Evolutionary conservation across 176 grass and related monocot species (phyloP), one percentile per base, ranked within the genome.

Genomic region (Hsuehochloa calcarea): DNA sequence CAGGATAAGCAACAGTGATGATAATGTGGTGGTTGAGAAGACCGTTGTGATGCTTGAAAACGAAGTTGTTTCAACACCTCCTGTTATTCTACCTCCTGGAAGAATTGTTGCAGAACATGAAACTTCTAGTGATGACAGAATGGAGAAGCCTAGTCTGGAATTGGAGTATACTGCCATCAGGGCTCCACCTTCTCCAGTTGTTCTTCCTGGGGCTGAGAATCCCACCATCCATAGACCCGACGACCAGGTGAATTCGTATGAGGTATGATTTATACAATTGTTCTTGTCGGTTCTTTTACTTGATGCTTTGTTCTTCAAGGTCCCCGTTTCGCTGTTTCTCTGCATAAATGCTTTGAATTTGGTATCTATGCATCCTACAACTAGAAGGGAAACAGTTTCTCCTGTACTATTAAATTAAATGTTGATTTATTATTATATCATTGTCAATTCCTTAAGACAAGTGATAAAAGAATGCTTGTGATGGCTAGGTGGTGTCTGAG

Each of bases 31-130:
- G 46, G 82, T 92, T 54, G 93, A 95, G 79, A 95, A 95, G 82
- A 86, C 88, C 0, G 88, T 95, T 73, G 79, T 95, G 69, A 88
- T 92, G 80, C 90, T 92, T 20, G 88, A 92, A 82, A 85, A 88
- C 23, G 85, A 90, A 67, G 88, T 84, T 40, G 79, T 84, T 49
- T 83, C 82, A 64, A 70, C 69, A 11, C 47, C 77, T 74, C 56
- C 72, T 47, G 51, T 95, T 27, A 37, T 64, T 34, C 65, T 80
- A 65, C 38, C 68, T 49, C 23, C 65, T 81, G 85, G 49, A 41
- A 69, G 23, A 70, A 86, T 62, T 61, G 51, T 62, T 61, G 51
- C 37, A 60, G 86, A 86, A 59, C 61, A 78, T 26, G 78, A 80
- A 86, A 63, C 82, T 77, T 60, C 67, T 43, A 68, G 41, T 72